phyloP scores from a whole-genome alignment of 108 stramenopile genomes.

The Pseudonitzschia multiseries region DNA sequence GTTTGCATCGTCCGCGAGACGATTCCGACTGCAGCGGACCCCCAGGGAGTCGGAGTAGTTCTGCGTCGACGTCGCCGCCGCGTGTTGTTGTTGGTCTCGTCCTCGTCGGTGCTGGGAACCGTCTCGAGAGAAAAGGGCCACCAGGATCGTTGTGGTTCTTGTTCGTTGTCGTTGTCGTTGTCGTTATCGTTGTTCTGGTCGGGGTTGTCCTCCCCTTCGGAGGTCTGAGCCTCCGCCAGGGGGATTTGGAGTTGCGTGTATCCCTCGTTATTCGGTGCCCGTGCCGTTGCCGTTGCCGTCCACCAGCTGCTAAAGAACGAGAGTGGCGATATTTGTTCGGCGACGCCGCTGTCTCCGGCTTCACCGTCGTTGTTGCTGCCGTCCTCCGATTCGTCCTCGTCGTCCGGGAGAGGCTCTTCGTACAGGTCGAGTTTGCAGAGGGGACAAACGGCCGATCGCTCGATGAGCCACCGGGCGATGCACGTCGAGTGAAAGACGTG shows the following conservation, averaged over 20 bases:
- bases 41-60: neutral
- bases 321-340: neutral
- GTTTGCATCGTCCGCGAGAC: neutral
- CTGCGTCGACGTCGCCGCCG: neutral
- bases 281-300: no score
- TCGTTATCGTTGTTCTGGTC: neutral
- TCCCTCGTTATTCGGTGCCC: neutral
- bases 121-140: slow-evolving; percentile 20
- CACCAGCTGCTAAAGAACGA: neutral
- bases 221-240: neutral
- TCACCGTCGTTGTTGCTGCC: neutral
- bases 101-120: neutral
- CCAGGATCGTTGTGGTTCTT: neutral
- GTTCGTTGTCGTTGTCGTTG: neutral
- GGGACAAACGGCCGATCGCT: slow-evolving; percentile 53
- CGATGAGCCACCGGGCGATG: slow-evolving; percentile 68
- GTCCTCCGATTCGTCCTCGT: slow-evolving; percentile 1
- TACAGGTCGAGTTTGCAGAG: slow-evolving; percentile 59
- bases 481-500: slow-evolving; percentile 71
- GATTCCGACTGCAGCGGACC: neutral
- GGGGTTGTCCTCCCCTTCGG: neutral
- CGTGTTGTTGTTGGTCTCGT: neutral
- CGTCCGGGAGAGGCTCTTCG: slow-evolving; percentile 32
- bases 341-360: neutral
- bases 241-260: neutral